Evolutionary conservation across 108 stramenopile genomes (phyloP).

Genomic region (Nitzschia sp.): DNA sequence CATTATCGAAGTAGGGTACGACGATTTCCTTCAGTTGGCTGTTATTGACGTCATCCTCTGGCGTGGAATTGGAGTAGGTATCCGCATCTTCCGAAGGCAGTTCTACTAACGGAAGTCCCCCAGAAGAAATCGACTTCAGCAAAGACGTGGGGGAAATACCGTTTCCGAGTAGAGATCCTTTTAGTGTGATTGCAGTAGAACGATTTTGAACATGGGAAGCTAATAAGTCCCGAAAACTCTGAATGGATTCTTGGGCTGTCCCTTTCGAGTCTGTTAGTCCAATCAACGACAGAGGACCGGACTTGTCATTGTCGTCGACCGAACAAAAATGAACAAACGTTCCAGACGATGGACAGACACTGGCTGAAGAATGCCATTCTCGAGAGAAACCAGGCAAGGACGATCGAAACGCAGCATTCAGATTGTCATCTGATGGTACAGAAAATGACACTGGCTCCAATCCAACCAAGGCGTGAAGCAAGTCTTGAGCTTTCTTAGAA

Average conservation of each 20-base stretch:
- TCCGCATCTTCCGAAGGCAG: background rate
- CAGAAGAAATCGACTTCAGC: constrained; percentile 13
- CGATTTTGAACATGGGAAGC: constrained; percentile 14
- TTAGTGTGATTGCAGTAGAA: constrained; percentile 10
- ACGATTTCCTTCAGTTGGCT: constrained; percentile 35
- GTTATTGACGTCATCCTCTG: background rate
- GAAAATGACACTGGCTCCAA: constrained; percentile 12
- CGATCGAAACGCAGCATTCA: constrained; percentile 32
- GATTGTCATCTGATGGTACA: constrained; percentile 19
- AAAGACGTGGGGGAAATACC: constrained; percentile 7
- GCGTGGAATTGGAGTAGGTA: background rate
- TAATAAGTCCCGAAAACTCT: constrained; percentile 10
- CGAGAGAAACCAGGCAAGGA: constrained; percentile 28
- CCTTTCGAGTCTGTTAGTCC: constrained; percentile 15
- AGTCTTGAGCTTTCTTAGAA: constrained; percentile 41
- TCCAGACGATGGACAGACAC: constrained; percentile 45
- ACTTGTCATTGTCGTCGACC: constrained; percentile 5
- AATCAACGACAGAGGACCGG: constrained; percentile 21
- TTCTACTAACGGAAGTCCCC: constrained; percentile 23
- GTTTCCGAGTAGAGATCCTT: constrained; percentile 13
- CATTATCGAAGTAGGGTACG: constrained; percentile 37
- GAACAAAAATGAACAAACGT: constrained; percentile 64
- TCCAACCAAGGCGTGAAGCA: constrained; percentile 35
- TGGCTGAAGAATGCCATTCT: constrained; percentile 54
- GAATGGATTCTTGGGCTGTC: constrained; percentile 9